A percentile compares a stretch with the other conserved stretches of the same genome.
These are phyloP conservation scores for Tilletia walkeri DNA, from an alignment of 1,284 basidiomycete genomes.

Conservation along the genomic window DNA sequence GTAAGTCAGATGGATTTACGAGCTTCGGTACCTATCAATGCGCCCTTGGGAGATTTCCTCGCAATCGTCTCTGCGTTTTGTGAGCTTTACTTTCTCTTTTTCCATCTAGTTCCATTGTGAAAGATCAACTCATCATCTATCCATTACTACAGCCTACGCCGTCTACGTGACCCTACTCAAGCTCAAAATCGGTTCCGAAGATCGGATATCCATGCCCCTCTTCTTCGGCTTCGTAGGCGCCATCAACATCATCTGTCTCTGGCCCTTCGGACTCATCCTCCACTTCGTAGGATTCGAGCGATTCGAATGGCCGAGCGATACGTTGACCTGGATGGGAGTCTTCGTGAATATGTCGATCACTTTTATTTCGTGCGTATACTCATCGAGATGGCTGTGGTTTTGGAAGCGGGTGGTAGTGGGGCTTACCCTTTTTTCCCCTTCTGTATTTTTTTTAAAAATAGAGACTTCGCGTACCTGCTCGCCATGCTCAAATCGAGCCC, in stretches of 20 bases:
- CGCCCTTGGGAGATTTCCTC: constrained; percentile 46
- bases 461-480: constrained; percentile 44
- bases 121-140: background rate
- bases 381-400: too few species aligned
- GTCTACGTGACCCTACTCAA: constrained; percentile 90
- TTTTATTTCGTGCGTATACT: constrained; percentile 45
- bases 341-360: constrained; percentile 72
- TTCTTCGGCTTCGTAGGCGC: constrained; percentile 72
- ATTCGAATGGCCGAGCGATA: constrained; percentile 71
- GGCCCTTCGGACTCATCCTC: constrained; percentile 78
- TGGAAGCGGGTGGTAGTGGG: background rate
- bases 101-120: background rate
- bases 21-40: constrained; percentile 28
- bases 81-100: constrained; percentile 56
- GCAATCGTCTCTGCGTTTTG: constrained; percentile 50
- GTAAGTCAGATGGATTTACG: background rate
- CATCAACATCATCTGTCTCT: constrained; percentile 77
- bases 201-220: constrained; percentile 43
- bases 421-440: background rate
- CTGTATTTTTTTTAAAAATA: background rate
- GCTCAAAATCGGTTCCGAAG: constrained; percentile 59
- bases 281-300: constrained; percentile 73
- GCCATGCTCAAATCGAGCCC: constrained; percentile 96
- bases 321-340: constrained; percentile 67
- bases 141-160: constrained; percentile 66